phyloP scores from a whole-genome alignment of 2,329 filamentous ascomycete genomes.

The Chalaropsis thielavioides region DNA sequence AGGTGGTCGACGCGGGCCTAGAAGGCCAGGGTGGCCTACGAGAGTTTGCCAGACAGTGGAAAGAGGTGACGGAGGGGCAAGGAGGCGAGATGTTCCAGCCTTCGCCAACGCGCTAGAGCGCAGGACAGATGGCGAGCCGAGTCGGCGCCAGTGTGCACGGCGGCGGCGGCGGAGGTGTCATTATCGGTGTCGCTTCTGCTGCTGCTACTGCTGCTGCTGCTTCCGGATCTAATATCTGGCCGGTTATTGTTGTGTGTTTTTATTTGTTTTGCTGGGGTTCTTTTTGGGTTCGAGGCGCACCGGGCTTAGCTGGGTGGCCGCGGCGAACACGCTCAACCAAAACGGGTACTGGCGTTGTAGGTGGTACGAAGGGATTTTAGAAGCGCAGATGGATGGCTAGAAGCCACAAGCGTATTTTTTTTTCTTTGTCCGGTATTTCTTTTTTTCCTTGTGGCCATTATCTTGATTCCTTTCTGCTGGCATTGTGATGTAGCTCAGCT shows the following conservation, averaged over 20 bases:
- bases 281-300: background rate
- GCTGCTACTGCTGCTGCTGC: no score
- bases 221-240: no score
- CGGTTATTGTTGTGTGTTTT: background rate
- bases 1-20: slow-evolving; percentile 63
- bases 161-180: background rate
- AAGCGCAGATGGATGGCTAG: background rate
- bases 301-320: background rate
- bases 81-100: slow-evolving; percentile 30
- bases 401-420: background rate
- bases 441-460: background rate
- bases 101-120: slow-evolving; percentile 16
- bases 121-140: background rate
- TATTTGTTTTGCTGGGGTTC: background rate
- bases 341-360: background rate
- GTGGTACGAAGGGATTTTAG: background rate
- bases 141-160: no score
- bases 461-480: background rate
- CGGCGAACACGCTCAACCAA: background rate
- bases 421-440: background rate
- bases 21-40: slow-evolving; percentile 61
- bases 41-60: slow-evolving; percentile 68
- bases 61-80: slow-evolving; percentile 37
- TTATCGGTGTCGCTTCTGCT: no score
- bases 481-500: background rate